Evolutionary conservation across 2,329 filamentous ascomycete species (phyloP), one percentile per base, ranked within the genome.

Genomic region (Fusarium sororula): DNA sequence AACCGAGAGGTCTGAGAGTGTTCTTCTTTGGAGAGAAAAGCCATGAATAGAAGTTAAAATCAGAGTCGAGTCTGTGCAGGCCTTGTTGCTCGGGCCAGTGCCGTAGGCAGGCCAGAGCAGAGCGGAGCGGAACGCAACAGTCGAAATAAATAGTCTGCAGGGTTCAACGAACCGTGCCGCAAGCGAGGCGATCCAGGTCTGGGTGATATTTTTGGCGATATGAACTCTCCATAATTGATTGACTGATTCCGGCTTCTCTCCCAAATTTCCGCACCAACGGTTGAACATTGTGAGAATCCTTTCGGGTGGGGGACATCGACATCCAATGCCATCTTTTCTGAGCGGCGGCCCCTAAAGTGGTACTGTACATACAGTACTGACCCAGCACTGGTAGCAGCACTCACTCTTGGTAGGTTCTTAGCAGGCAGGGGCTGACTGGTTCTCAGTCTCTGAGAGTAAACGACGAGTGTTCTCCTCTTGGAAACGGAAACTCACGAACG

Each of bases 401-500:
- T 41, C 24, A 28, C 22, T 26, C 54, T 47, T 57, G 48, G 55
- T 42, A 55, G 55, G 38, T 54, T 56, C 58, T 56, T 20, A 62
- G 57, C 65, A 67, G 51, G 45, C 65, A 68, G 66, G 66, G 66
- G 66, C 65, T 68, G 63, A 68, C 66, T 63, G 66, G 66, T 51
- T 68, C 66, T 63, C 57, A 41, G 66, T 68, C 57, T 56, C 42
- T 69, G 65, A 41, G 55, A 66, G 55, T 61, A 50, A 44, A 72
- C 69, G 55, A 73, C 55, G 48, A 58, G 60, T 69, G 50, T 73
- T 54, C 50, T 73, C 60, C 48, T 58, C 66, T 74, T 70, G 58
- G 70, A 60, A 57, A 50, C 41, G 41, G 63, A 63, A 53, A 38
- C 59, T 63, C 60, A 59, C 59, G 39, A 65, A 64, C 66, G 45